Evolutionary conservation across 495 filamentous ascomycete genomes (phyloP).

Genomic region (Neurospora discreta): DNA sequence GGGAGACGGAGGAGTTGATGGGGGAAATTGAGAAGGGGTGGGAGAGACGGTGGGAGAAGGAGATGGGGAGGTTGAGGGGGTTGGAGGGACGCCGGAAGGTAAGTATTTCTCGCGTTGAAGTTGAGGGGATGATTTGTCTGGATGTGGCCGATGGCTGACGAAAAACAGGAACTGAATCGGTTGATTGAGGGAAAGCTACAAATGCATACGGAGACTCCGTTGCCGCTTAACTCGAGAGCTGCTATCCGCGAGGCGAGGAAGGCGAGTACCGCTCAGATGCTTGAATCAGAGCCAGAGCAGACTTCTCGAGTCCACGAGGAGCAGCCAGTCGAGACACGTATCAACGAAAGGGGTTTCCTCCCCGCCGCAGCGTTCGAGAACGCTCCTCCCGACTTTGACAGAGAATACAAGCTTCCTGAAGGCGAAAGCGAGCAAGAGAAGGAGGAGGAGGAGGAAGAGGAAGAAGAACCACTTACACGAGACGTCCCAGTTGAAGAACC

Average conservation of each 20-base stretch:
- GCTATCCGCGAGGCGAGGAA: background rate
- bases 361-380: background rate
- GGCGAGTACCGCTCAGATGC: background rate
- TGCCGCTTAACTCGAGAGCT: constrained; percentile 1
- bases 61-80: constrained; percentile 12
- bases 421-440: background rate
- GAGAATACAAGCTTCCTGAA: too few relatives aligned
- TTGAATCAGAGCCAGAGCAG: background rate
- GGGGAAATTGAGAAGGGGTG: constrained; percentile 20
- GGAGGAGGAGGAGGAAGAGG: background rate
- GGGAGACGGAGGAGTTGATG: constrained; percentile 19
- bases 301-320: background rate
- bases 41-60: constrained; percentile 12
- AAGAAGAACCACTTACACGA: too few relatives aligned
- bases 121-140: too few relatives aligned
- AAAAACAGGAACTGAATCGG: constrained; percentile 23
- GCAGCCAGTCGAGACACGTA: background rate
- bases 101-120: too few relatives aligned
- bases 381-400: background rate
- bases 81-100: constrained; percentile 23
- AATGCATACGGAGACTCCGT: constrained; percentile 3
- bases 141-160: background rate
- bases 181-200: constrained; percentile 24
- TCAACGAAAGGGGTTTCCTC: background rate
- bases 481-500: too few relatives aligned